Base-by-base conservation (phyloP, 1,284 basidiomycete genomes). In the Vanrija pseudolonga region DNA sequence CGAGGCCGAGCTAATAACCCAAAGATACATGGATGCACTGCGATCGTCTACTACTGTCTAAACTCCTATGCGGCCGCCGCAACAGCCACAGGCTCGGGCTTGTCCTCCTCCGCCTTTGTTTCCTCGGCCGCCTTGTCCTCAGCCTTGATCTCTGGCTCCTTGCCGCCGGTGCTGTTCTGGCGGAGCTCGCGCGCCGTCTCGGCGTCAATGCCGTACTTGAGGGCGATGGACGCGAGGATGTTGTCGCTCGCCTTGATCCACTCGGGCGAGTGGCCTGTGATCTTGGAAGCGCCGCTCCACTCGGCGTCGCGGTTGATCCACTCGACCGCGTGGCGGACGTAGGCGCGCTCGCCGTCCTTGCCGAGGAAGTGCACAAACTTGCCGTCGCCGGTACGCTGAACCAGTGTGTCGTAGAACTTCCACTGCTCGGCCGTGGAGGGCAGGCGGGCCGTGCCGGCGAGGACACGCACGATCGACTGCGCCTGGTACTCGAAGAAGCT, bases 401-500 rank as follows among this genome's bases (percentile, higher is more conserved):
- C 38, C 9, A 53, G 46, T 1, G 50, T 44, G 26, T 22, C 47
- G 50, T 67, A 66, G 23, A 54, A 53, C 41, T 53, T 37, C 51
- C 61, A 53, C 22, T 55, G 50, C 0, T 38, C 47, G 0, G 41
- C 36, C 20, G 49, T 37, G 8, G 45, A 18, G 3, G 71, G 71
- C 6, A 73, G 55, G 3, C 58, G 53, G 3, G 71, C 71, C 26
- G 51, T 50, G 18, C 58, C 61, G 0, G 55, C 24, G 8, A 57
- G 63, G 4, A 71, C 69, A 3, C 69, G 55, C 4, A 67, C 59
- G 19, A 69, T 59, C 6, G 64, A 42, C 26, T 68, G 54, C 3
- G 62, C 56, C 50, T 71, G 69, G 42, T 63, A 69, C 50, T 71
- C 69, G 55, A 71, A 68, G 53, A 68, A 69, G 4, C 60, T 58